phyloP scores from a whole-genome alignment of 257 asterid genomes.

The Lavandula angustifolia region DNA sequence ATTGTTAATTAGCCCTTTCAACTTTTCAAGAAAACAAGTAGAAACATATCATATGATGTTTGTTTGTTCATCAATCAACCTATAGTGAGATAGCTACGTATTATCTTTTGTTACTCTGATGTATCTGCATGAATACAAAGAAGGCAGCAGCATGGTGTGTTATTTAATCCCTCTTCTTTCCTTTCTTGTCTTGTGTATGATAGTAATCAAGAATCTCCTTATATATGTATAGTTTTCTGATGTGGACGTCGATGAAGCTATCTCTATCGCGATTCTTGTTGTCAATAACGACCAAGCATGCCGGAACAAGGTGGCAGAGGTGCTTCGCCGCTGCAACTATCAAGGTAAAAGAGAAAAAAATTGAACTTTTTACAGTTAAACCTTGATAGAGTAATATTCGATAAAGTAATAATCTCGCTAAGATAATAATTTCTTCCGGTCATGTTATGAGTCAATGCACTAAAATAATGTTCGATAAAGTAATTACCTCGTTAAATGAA shows the following conservation, averaged over 20 bases:
- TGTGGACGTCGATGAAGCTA: conserved; percentile 35
- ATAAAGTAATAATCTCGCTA: too few relatives aligned
- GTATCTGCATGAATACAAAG: conserved; percentile 8
- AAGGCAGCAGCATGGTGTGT: conserved; percentile 5
- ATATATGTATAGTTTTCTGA: conserved; percentile 14
- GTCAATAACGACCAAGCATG: conserved; percentile 49
- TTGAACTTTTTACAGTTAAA: too few relatives aligned
- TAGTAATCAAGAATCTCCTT: conserved; percentile 15
- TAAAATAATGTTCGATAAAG: too few relatives aligned
- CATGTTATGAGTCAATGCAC: too few relatives aligned
- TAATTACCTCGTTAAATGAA: too few relatives aligned
- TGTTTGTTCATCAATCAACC: background rate
- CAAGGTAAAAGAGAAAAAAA: conserved; percentile 46
- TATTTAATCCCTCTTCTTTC: conserved; percentile 11
- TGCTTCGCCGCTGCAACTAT: conserved; percentile 51
- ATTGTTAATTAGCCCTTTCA: conserved; percentile 5
- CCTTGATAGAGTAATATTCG: too few relatives aligned
- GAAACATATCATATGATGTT: background rate
- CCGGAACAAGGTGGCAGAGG: conserved; percentile 41
- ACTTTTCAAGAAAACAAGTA: background rate
- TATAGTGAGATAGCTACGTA: background rate
- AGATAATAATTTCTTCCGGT: too few relatives aligned
- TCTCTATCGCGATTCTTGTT: conserved; percentile 50
- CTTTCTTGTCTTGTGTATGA: too few relatives aligned
- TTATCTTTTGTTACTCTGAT: conserved; percentile 17